Conservation (phyloP, 1,284 basidiomycete genomes). For the Xerocomus minutiporus region DNA sequence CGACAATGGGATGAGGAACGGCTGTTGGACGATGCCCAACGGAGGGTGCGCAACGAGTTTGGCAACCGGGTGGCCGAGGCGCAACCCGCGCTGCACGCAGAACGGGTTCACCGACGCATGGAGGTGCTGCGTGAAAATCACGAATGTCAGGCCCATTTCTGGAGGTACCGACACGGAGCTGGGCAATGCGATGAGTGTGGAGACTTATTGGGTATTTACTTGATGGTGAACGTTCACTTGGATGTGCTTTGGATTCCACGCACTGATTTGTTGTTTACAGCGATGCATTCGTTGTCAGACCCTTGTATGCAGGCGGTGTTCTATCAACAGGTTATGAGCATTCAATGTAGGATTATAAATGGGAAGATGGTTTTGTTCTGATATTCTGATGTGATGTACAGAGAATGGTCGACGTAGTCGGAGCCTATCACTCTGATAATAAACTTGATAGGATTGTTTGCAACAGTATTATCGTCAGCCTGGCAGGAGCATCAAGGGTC, state of each 20-base stretch:
- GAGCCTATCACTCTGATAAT: too few relatives aligned
- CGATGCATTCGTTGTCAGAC: constrained; percentile 31
- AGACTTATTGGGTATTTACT: constrained; percentile 21
- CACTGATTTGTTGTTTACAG: constrained; percentile 19
- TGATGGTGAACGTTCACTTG: constrained; percentile 29
- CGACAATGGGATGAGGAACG: constrained; percentile 38
- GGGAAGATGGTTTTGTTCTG: too few relatives aligned
- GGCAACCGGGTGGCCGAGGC: constrained; percentile 9
- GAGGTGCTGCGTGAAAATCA: constrained; percentile 29
- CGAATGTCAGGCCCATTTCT: constrained; percentile 27
- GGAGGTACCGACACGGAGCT: constrained; percentile 28
- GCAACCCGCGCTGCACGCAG: constrained; percentile 14
- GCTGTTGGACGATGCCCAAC: constrained; percentile 32
- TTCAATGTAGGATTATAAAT: not conserved
- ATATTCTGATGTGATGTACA: too few relatives aligned
- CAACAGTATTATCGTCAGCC: too few relatives aligned
- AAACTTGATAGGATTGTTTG: too few relatives aligned
- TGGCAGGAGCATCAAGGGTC: too few relatives aligned
- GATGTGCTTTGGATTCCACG: not conserved
- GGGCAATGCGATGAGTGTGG: constrained; percentile 34
- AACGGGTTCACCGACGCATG: constrained; percentile 18
- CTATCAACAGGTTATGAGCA: constrained; percentile 23
- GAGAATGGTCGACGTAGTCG: too few relatives aligned
- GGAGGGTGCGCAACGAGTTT: constrained; percentile 27
- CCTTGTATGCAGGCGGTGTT: constrained; percentile 32